These are phyloP conservation scores for Wallacemonas sp. DNA, from an alignment of 208 protist species.

Conservation along the genomic window DNA sequence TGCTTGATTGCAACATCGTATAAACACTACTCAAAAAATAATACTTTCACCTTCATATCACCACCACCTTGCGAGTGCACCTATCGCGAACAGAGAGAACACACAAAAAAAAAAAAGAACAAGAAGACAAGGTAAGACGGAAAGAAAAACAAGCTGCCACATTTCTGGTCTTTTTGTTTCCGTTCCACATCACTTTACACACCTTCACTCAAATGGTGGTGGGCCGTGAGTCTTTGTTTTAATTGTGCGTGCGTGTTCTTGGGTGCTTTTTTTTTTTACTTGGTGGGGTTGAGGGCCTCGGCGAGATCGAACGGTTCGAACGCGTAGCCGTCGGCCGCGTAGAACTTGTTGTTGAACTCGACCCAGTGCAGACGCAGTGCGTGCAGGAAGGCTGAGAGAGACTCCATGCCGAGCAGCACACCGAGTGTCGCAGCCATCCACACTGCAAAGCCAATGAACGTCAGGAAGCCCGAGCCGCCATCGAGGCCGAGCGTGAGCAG, in stretches of 20 bases:
- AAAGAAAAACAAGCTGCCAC: too few species aligned
- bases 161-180: too few species aligned
- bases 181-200: too few species aligned
- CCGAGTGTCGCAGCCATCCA: slow-evolving; percentile 96
- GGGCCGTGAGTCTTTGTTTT: not conserved
- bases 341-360: slow-evolving; percentile 99
- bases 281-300: slow-evolving; percentile 42
- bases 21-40: too few species aligned
- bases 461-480: slow-evolving; percentile 58
- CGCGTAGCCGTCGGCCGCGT: slow-evolving; percentile 90
- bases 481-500: slow-evolving; percentile 68
- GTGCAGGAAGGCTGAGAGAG: slow-evolving; percentile 99
- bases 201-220: too few species aligned
- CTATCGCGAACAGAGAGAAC: too few species aligned
- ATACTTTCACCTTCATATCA: too few species aligned
- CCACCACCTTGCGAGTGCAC: too few species aligned
- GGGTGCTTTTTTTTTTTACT: not conserved
- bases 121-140: too few species aligned
- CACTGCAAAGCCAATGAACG: slow-evolving; percentile 93
- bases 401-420: slow-evolving; percentile 98
- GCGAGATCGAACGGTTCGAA: slow-evolving; percentile 92
- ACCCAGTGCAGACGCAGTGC: slow-evolving; percentile 98
- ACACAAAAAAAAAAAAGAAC: too few species aligned
- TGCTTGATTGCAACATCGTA: too few species aligned
- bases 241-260: not conserved